Conservation (phyloP, 441 rosid species). For the Pelargonium citronellum region DNA sequence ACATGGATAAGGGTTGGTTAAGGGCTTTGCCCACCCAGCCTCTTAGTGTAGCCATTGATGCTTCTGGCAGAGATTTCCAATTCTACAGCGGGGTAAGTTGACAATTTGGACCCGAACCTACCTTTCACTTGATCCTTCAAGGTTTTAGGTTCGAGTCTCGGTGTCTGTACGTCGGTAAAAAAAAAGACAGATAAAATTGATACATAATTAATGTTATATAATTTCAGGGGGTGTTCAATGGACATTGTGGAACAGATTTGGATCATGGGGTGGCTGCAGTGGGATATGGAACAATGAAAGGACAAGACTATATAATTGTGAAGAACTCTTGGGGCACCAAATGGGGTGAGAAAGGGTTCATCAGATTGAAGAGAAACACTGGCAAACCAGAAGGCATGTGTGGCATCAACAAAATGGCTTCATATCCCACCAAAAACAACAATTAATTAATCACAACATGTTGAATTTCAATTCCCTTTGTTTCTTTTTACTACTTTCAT, state of each 20-base stretch:
- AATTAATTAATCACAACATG: too few species aligned
- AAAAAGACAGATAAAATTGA: too few species aligned
- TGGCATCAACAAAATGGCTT: slow-evolving; percentile 90
- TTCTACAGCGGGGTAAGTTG: slow-evolving; percentile 77
- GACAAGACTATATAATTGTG: slow-evolving; percentile 60
- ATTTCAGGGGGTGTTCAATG: slow-evolving; percentile 75
- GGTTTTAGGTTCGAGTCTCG: too few species aligned
- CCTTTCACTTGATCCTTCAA: too few species aligned
- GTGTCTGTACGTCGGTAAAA: too few species aligned
- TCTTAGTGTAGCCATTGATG: slow-evolving; percentile 85
- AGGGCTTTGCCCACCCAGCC: slow-evolving; percentile 88
- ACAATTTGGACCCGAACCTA: too few species aligned
- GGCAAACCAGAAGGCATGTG: slow-evolving; percentile 75
- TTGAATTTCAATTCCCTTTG: too few species aligned
- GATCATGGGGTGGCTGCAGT: slow-evolving; percentile 92
- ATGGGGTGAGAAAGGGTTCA: slow-evolving; percentile 91
- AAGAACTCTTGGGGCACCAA: slow-evolving; percentile 88
- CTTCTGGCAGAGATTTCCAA: slow-evolving; percentile 89
- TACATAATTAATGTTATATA: too few species aligned
- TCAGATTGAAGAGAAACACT: slow-evolving; percentile 77
- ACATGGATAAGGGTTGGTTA: slow-evolving; percentile 59
- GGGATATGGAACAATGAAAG: slow-evolving; percentile 77
- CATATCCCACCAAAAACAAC: slow-evolving; percentile 63
- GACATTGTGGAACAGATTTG: slow-evolving; percentile 66
- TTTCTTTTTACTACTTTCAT: too few species aligned